Evolutionary conservation across 352 stramenopile species (phyloP).

Genomic region (Pythium aquatile): DNA sequence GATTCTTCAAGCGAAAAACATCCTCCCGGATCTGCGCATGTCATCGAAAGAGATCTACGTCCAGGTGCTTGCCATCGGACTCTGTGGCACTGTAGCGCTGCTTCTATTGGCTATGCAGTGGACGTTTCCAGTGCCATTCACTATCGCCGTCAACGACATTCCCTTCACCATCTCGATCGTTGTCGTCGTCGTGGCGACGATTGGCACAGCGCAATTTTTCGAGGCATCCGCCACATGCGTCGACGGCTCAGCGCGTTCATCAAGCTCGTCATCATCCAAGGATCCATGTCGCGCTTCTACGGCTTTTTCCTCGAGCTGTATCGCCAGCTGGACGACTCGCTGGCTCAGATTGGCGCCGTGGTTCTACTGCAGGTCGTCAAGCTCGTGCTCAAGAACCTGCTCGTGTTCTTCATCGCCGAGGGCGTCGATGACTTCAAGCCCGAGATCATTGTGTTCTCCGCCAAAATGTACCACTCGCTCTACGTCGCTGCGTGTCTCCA

Average conservation of each 20-base stretch:
- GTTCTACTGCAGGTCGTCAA: constrained; percentile 36
- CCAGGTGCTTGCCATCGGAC: background rate
- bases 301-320: constrained; percentile 35
- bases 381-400: constrained; percentile 35
- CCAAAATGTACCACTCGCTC: constrained; percentile 12
- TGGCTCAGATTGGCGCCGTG: constrained; percentile 25
- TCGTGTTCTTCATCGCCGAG: constrained; percentile 11
- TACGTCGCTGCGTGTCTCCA: constrained; percentile 19
- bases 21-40: constrained; percentile 7
- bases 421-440: constrained; percentile 16
- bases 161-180: constrained; percentile 27
- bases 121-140: constrained; percentile 43
- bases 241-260: constrained; percentile 23
- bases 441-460: constrained; percentile 12
- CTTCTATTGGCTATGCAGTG: constrained; percentile 29
- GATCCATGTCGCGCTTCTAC: constrained; percentile 36
- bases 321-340: constrained; percentile 11
- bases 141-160: constrained; percentile 20
- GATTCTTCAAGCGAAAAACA: constrained; percentile 5
- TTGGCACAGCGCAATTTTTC: constrained; percentile 26
- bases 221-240: constrained; percentile 21
- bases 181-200: constrained; percentile 10
- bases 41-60: background rate
- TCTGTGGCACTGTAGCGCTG: background rate
- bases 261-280: constrained; percentile 19